Base-by-base conservation (phyloP, 768 basidiomycete species). In the Lactarius pseudohatsudake region DNA sequence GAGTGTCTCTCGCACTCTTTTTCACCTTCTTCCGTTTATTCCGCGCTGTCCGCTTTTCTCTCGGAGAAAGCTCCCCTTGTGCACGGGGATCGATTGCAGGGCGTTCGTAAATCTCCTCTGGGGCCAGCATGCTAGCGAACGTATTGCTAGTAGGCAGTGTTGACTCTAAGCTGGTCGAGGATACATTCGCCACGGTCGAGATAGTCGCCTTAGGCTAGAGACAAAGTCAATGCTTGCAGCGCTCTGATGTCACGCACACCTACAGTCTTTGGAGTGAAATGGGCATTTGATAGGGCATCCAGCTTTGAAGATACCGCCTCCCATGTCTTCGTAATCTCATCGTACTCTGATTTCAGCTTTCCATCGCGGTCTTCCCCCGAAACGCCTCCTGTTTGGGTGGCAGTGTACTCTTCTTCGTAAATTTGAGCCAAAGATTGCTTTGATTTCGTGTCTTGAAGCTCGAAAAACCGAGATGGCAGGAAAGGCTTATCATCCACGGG, bases 211-310 rank as follows among this genome's bases (percentile, higher is more conserved):
- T 96, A 32, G 96, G 94, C 96, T 98, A 68, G 20, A 57, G 22
- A 65, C 8, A 61, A 56, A 40, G 11, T 47, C 30, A 71, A 34
- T 74, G 67, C 16, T 34, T 45, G 62, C 22, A 56, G 70, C 5
- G 28, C 45, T 58, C 40, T 65, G 15, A 69, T 61, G 30, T 28
- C 22, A 43, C 6, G 57, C 32, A 13, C 22, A 16, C 87, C 62
- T 68, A 96, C 96, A 75, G 88, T 87, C 76, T 98, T 98, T 1
- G 96, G 97, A 18, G 92, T 90, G 75, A 94, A 98, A 76, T 98
- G 93, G 2, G 95, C 88, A 74, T 98, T 98, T 75, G 91, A 92
- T 41, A 98, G 79, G 22, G 96, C 94, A 77, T 98, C 97, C 41
- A 98, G 80, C 74, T 96, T 97, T 55, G 84, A 80, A 64, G 88